Percentiles rank a stretch among this genome's conserved stretches.
These are phyloP conservation scores for Hypsizygus ulmarius DNA, from an alignment of 1,284 basidiomycete genomes.

Conservation along the genomic window DNA sequence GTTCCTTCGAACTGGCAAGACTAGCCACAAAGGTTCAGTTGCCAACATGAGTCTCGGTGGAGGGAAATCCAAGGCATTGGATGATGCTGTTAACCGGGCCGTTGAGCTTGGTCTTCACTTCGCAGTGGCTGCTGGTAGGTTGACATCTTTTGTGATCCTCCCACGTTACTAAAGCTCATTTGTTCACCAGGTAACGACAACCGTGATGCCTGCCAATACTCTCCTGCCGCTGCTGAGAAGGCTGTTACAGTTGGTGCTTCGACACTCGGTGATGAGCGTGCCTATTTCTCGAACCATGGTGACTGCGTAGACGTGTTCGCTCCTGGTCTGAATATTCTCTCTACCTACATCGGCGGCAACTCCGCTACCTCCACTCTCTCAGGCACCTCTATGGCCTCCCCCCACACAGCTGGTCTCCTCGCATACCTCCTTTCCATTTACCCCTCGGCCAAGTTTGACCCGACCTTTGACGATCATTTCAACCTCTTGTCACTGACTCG, in stretches of 20 bases:
- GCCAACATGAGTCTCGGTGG: conserved; percentile 99
- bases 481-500: conserved; percentile 26
- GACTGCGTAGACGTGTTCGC: conserved; percentile 82
- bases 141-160: too few relatives aligned
- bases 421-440: conserved; percentile 86
- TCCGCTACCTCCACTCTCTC: conserved; percentile 68
- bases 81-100: conserved; percentile 84
- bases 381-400: conserved; percentile 72
- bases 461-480: conserved; percentile 34
- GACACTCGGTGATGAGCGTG: conserved; percentile 77
- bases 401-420: conserved; percentile 70
- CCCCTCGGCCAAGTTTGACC: conserved; percentile 60
- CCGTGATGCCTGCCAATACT: conserved; percentile 78
- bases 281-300: conserved; percentile 86
- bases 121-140: conserved; percentile 87
- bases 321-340: conserved; percentile 80
- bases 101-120: conserved; percentile 89
- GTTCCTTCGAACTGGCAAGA: conserved; percentile 60
- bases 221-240: conserved; percentile 72
- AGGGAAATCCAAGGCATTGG: conserved; percentile 87
- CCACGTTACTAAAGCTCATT: background rate
- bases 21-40: conserved; percentile 90
- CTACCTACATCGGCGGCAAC: conserved; percentile 67
- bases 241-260: conserved; percentile 89
- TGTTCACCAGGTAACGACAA: conserved; percentile 55